Evolutionary conservation across 1,139 yeast genomes (phyloP).

Genomic region (Lodderomyces jiufengensis): DNA sequence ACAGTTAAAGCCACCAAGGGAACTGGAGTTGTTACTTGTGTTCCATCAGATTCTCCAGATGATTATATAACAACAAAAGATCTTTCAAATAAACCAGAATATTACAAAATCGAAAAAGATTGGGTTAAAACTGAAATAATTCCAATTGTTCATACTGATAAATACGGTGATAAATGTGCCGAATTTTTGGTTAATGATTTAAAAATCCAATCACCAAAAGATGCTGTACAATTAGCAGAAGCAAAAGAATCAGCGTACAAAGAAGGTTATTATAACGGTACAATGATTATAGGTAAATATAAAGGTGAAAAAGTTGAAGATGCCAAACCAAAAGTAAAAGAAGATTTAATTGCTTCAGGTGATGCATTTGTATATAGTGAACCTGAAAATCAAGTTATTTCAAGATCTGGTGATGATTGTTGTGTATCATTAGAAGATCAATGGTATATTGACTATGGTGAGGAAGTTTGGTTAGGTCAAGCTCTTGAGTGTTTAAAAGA

Average conservation of each 20-base stretch:
- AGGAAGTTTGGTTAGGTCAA: conserved; percentile 81
- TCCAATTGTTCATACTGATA: conserved; percentile 73
- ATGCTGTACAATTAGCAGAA: conserved; percentile 74
- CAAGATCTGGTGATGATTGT: conserved; percentile 97
- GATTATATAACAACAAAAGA: conserved; percentile 86
- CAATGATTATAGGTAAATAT: conserved; percentile 75
- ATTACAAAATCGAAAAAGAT: conserved; percentile 75
- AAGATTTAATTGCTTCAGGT: conserved; percentile 72
- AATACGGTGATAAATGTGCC: conserved; percentile 89
- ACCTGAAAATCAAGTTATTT: conserved; percentile 85
- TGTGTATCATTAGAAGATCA: conserved; percentile 97
- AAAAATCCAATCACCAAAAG: conserved; percentile 95
- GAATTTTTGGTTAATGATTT: conserved; percentile 78
- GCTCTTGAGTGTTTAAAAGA: conserved; percentile 75
- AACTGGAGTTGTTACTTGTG: conserved; percentile 99
- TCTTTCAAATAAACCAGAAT: conserved; percentile 85
- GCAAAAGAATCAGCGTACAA: conserved; percentile 96
- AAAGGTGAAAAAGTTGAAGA: conserved; percentile 85
- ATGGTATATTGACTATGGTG: conserved; percentile 98
- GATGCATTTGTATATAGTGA: conserved; percentile 89
- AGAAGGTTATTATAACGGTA: conserved; percentile 94
- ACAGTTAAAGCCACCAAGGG: conserved; percentile 93
- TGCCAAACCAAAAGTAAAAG: conserved; percentile 85
- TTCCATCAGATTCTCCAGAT: conserved; percentile 97
- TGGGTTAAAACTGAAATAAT: conserved; percentile 81